Percentiles rank a stretch among this genome's conserved stretches.
Evolutionary conservation across 768 basidiomycete genomes (phyloP).

Genomic region (Lentinula sp.): DNA sequence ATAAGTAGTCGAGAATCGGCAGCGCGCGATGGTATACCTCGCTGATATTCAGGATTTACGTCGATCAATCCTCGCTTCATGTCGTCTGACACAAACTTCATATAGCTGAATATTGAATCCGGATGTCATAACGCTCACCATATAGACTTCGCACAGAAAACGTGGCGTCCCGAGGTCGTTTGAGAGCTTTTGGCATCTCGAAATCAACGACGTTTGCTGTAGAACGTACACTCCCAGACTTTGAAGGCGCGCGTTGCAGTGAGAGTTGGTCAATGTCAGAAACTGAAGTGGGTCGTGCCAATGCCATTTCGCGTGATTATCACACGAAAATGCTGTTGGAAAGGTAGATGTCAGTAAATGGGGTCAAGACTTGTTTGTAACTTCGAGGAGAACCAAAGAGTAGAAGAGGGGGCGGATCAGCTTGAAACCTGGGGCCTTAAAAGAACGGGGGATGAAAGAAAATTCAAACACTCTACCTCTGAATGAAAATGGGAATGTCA

Average conservation of each 20-base stretch:
- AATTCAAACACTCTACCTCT: no score
- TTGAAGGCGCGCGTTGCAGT: no score
- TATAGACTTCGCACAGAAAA: background rate
- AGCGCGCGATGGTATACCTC: background rate
- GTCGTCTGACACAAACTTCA: background rate
- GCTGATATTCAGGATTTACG: slow-evolving; percentile 3
- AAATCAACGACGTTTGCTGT: background rate
- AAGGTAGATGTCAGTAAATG: no score
- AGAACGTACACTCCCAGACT: background rate
- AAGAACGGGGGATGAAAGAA: no score
- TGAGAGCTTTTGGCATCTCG: slow-evolving; percentile 1
- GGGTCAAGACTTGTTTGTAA: no score
- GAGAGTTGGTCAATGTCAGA: background rate
- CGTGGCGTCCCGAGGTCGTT: background rate
- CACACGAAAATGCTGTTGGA: no score
- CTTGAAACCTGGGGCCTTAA: no score
- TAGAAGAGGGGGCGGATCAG: no score
- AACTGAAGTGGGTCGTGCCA: background rate
- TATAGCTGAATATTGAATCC: no score
- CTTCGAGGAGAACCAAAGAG: no score
- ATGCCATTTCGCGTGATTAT: no score
- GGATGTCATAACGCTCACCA: background rate
- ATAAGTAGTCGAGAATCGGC: background rate
- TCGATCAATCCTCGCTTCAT: background rate
- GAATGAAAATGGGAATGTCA: no score